Evolutionary conservation across 352 stramenopile species (phyloP), one percentile per base, ranked within the genome.

Genomic region (Globisporangium lucens): DNA sequence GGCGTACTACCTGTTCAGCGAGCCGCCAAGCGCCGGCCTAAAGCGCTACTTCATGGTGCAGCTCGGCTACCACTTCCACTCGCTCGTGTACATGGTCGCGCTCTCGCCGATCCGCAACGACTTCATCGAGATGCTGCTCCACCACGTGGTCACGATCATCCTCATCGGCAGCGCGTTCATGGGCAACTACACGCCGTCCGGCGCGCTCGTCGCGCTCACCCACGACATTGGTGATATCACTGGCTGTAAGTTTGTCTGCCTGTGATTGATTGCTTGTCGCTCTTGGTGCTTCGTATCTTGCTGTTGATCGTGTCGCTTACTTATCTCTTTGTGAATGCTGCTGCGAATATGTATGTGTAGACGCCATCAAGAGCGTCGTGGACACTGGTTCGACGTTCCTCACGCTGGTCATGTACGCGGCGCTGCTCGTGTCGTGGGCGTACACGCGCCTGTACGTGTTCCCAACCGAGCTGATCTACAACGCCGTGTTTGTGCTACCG

Each of bases 321-420:
- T 0, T 9, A n/a, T 49, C 43, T 10, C 43, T 51, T 8, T 51
- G 3, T 10, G 20, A 22, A 29, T 30, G 47, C n/a, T 55, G 29
- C 30, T 38, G 30, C 4, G 27, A 22, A 27, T 33, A 56, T 70
- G 61, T 41, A n/a, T 41, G 20, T 41, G 27, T 60, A 90, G 83
- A 91, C 56, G 79, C 67, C 7, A 89, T 91, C 71, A 91, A 91
- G 76, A 76, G 76, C 49, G 72, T 88, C 57, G 83, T 91, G 56
- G 83, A 91, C 69, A 79, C 73, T 2, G 72, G 72, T 35, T 73
- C 71, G 56, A 82, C 75, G n/a, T 59, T 56, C 52, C 61, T 82
- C 12, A 69, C 71, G 20, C 38, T 82, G 53, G 55, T 74, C n/a
- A 72, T 79, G 67, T 82, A 82, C 62, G 12, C 76, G 7, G 56